Base-by-base conservation (phyloP, 768 basidiomycete species). In the Podaxis mareebaensis region DNA sequence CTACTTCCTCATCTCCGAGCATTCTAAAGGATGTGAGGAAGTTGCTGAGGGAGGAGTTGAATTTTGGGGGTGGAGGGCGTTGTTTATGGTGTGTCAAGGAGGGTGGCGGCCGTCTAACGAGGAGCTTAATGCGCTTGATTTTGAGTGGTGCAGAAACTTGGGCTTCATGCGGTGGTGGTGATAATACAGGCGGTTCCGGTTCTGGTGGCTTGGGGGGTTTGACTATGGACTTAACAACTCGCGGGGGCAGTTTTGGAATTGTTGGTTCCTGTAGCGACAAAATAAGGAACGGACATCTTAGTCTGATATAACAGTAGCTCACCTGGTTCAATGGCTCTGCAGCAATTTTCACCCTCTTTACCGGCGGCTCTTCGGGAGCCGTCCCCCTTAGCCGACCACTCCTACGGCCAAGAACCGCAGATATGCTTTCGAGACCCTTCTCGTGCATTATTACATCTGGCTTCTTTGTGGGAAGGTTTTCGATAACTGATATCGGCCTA, bases 41-140 rank as follows among this genome's bases (percentile, higher is more conserved):
- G 0, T 76, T 68, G 8, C 76, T 66, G 10, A 95, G 73, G 0
- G 90, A 89, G 0, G 79, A 78, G 13, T 79, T 79, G 67, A 83
- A 81, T 53, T 77, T 77, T 0, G 87, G 76, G 0, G 76, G 74
- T 0, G 83, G 79, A 0, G 92, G 89, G 11, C 79, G 78, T 70
- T 97, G 95, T 12, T 71, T 71, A 0, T 90, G 93, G 72, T 89
- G 83, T 12, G 92, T 85, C 48, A 86, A 77, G 1, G 76, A 70
- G 2, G 85, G 85, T 1, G 83, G 81, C 6, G 91, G 91, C 12
- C 77, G 78, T 42, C 88, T 83, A 13, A 93, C 88, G 53, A 91
- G 81, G 61, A 90, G 78, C 67, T 81, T 85, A 53, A 92, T 79
- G 58, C 91, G 85, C 70, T 83, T 87, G 62, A 92, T 80, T 33